Evolutionary conservation across 805 yeast genomes (phyloP).

Genomic region (Candida rishiriensis): DNA sequence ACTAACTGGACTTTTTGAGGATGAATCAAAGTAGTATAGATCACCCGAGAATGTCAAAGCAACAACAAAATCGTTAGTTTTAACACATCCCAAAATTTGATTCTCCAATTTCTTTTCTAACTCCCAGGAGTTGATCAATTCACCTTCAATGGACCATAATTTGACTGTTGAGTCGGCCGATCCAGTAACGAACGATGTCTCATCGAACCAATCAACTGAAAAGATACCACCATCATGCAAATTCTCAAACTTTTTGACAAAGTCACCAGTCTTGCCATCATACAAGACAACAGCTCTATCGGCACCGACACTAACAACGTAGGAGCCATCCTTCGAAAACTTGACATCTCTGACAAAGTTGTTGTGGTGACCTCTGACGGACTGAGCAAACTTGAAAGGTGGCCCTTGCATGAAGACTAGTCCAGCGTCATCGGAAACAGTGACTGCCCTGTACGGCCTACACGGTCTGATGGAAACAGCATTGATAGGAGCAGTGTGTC

Average conservation of each 20-base stretch:
- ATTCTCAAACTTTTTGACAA: slow-evolving; percentile 44
- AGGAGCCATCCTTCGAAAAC: slow-evolving; percentile 77
- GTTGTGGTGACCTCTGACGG: slow-evolving; percentile 69
- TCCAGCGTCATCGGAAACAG: slow-evolving; percentile 86
- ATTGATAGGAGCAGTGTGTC: slow-evolving; percentile 80
- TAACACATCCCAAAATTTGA: slow-evolving; percentile 79
- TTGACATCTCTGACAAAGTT: slow-evolving; percentile 78
- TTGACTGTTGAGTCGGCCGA: slow-evolving; percentile 80
- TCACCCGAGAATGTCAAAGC: slow-evolving; percentile 72
- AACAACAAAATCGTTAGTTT: slow-evolving; percentile 52
- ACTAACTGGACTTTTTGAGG: slow-evolving; percentile 33
- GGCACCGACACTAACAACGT: slow-evolving; percentile 75
- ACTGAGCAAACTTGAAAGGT: slow-evolving; percentile 80
- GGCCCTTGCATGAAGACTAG: slow-evolving; percentile 87
- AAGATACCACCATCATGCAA: slow-evolving; percentile 78
- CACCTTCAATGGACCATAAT: slow-evolving; percentile 52
- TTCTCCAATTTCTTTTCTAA: slow-evolving; percentile 44
- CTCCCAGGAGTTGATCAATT: slow-evolving; percentile 46
- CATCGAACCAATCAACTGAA: slow-evolving; percentile 63
- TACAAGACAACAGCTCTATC: slow-evolving; percentile 75
- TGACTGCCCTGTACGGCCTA: slow-evolving; percentile 90
- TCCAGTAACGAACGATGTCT: slow-evolving; percentile 67
- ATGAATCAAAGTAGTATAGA: slow-evolving; percentile 51
- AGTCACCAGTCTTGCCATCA: slow-evolving; percentile 86
- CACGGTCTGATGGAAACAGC: slow-evolving; percentile 80